phyloP scores from a whole-genome alignment of 176 grass and related monocot species.

The Raddia guianensis region DNA sequence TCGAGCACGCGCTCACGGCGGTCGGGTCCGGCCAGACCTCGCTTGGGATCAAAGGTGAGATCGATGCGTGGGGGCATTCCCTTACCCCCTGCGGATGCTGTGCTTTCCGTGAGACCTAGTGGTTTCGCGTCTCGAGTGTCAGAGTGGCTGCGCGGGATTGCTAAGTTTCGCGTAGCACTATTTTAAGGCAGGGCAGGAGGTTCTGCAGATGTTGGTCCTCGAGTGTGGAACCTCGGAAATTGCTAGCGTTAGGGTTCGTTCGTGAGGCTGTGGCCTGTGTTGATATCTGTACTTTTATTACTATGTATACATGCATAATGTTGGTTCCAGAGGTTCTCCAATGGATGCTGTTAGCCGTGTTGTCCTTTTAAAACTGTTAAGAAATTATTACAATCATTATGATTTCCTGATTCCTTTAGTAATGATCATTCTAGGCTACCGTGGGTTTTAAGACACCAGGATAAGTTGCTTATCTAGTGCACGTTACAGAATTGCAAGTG shows the following conservation, averaged over 20 bases:
- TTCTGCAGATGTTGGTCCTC: not conserved
- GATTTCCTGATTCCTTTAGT: too few species aligned
- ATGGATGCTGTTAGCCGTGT: not conserved
- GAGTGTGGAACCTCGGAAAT: not conserved
- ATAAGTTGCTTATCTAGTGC: too few species aligned
- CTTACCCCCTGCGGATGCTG: not conserved
- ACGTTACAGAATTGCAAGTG: too few species aligned
- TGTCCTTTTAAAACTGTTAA: not conserved
- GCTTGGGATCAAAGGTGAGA: conserved; percentile 82
- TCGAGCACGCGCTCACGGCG: conserved; percentile 87
- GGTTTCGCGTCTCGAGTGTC: not conserved
- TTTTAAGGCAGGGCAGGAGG: not conserved
- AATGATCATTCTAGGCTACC: too few species aligned
- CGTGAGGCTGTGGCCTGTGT: not conserved
- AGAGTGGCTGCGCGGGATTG: not conserved
- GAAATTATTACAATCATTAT: too few species aligned
- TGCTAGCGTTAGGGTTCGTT: conserved; percentile 2
- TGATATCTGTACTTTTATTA: not conserved
- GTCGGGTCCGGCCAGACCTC: conserved; percentile 90
- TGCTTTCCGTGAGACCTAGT: not conserved
- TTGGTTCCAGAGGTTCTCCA: not conserved
- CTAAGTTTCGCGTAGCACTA: not conserved
- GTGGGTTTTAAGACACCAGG: too few species aligned
- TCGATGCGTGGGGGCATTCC: not conserved
- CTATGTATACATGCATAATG: not conserved